Base-by-base conservation (phyloP, 768 basidiomycete genomes). In the Leccinum subgranulosum region DNA sequence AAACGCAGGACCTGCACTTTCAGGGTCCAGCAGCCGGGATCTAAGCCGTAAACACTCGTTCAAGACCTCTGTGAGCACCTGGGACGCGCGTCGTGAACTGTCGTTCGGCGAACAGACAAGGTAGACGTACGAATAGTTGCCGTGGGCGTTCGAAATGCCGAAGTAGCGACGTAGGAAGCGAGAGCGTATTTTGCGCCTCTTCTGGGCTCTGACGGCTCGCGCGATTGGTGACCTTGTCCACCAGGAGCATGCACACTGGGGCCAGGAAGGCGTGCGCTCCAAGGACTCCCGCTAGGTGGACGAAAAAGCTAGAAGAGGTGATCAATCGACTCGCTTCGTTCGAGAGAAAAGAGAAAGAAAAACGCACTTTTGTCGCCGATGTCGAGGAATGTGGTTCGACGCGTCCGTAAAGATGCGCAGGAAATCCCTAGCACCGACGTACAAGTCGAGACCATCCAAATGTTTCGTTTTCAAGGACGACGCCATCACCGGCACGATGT, bases 331-430 rank as follows among this genome's bases (percentile, higher is more conserved):
- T 27, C 19, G 1, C 29, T 7, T 27, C 9, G 39, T 29, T n/a
- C 21, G 47, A 2, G 31, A 33, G 0, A 33, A 33, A 33, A 28
- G 1, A 28, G 62, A 27, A 5, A 27, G 6, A 27, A 28, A 53
- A 17, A 75, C 84, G 29, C 9, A 95, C 94, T 87, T 88, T 55
- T 89, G 86, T 47, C 93, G 88, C 23, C 97, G 87, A 72, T 99
- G 96, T 4, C 91, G 86, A 15, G 97, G 97, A 56, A 99, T 84
- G 64, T 98, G 91, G 56, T 84, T 86, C 4, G 90, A 84, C 11
- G 97, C 96, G 69, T 97, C 95, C 0, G 94, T 92, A 74, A 99
- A 98, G 47, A 97, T 87, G 12, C 84, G 85, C 15, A 99, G 71
- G 69, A 98, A 92, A 21, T 93, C 88, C 63, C 84, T 82, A 1